Evolutionary conservation across 192 early-diverging fungal genomes (phyloP).

Genomic region (Coemansia reversa): DNA sequence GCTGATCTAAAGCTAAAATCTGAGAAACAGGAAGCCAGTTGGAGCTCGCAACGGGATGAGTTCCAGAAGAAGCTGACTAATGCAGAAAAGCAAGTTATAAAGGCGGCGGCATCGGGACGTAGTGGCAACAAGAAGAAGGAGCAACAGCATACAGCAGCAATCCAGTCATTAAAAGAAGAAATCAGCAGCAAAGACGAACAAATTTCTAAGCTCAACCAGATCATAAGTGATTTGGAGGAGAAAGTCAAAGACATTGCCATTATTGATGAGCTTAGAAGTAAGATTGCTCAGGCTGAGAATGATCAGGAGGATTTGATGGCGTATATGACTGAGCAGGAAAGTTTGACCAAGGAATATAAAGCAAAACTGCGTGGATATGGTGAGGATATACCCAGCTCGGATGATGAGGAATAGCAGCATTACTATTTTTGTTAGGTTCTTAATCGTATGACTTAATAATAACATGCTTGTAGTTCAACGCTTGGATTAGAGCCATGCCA

Average conservation of each 20-base stretch:
- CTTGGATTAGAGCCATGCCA: no score
- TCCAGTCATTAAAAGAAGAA: slow-evolving; percentile 23
- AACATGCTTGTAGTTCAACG: no score
- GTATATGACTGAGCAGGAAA: slow-evolving; percentile 82
- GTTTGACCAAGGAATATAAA: slow-evolving; percentile 59
- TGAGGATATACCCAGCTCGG: slow-evolving; percentile 52
- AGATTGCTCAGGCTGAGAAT: slow-evolving; percentile 48
- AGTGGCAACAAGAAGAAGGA: slow-evolving; percentile 54
- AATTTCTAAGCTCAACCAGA: slow-evolving; percentile 42
- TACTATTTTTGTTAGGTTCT: slow-evolving; percentile 21
- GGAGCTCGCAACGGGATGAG: slow-evolving; percentile 33
- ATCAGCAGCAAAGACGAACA: slow-evolving; percentile 46
- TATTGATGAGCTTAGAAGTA: slow-evolving; percentile 49
- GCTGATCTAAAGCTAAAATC: slow-evolving; percentile 17
- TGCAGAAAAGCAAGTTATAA: slow-evolving; percentile 51
- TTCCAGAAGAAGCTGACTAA: slow-evolving; percentile 44
- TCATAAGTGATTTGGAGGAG: slow-evolving; percentile 64
- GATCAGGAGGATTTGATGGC: slow-evolving; percentile 86
- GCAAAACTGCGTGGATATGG: slow-evolving; percentile 55
- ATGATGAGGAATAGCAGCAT: slow-evolving; percentile 61
- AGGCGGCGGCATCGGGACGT: slow-evolving; percentile 48
- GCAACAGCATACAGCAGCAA: slow-evolving; percentile 37
- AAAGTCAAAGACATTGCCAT: slow-evolving; percentile 19
- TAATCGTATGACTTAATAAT: not conserved
- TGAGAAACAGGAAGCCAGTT: slow-evolving; percentile 12